phyloP scores from a whole-genome alignment of 2,329 filamentous ascomycete genomes.

The Fusarium temperatum region DNA sequence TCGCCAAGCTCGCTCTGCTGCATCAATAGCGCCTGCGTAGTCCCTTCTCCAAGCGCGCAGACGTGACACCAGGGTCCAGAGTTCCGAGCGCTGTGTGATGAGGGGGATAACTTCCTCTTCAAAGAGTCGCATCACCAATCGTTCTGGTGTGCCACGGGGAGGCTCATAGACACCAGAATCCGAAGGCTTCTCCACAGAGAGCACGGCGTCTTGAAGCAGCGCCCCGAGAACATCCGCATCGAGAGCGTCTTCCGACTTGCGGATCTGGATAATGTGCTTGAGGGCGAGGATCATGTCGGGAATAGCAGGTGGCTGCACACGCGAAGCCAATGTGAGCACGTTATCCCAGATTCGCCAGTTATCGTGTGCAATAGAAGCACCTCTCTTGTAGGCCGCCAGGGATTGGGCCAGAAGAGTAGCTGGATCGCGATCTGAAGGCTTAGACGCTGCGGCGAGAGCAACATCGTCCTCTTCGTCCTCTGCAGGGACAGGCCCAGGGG shows the following conservation, averaged over 20 bases:
- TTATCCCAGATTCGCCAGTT: constrained; percentile 98
- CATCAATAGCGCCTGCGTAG: constrained; percentile 77
- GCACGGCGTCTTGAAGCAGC: constrained; percentile 76
- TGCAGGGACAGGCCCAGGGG: constrained; percentile 22
- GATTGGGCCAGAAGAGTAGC: constrained; percentile 76
- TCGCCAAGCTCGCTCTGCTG: constrained; percentile 90
- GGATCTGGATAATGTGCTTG: constrained; percentile 78
- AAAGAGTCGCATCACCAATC: constrained; percentile 74
- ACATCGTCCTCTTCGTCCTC: constrained; percentile 46
- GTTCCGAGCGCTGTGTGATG: constrained; percentile 79
- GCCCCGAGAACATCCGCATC: constrained; percentile 77
- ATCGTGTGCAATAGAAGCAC: constrained; percentile 82
- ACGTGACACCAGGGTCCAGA: constrained; percentile 80
- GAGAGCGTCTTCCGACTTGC: constrained; percentile 79
- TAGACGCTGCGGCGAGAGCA: constrained; percentile 30
- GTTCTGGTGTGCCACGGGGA: constrained; percentile 66
- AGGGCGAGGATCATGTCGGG: constrained; percentile 80
- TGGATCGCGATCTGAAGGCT: constrained; percentile 54
- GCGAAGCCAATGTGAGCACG: constrained; percentile 84
- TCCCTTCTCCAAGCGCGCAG: constrained; percentile 78
- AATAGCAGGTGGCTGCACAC: constrained; percentile 78
- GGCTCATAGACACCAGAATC: constrained; percentile 45
- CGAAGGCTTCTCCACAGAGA: constrained; percentile 50
- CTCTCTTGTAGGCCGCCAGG: constrained; percentile 85
- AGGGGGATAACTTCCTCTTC: constrained; percentile 81